Percentiles rank a stretch among this genome's conserved stretches.
Evolutionary conservation across 2,329 filamentous ascomycete genomes (phyloP).

Genomic region (Curvularia hawaiiensis): DNA sequence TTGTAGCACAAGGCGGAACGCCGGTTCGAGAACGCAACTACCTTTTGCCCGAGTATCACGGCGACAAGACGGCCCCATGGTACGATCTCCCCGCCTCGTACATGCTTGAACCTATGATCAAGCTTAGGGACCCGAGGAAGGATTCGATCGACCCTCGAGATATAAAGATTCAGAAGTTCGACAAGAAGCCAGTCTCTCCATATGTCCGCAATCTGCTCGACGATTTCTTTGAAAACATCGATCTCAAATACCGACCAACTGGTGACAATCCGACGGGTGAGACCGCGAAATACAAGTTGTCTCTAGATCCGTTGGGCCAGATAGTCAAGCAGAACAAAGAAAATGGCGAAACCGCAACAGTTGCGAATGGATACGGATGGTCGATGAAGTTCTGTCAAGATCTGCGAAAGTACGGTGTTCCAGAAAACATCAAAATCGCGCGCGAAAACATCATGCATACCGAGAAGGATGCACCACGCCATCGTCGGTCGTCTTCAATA

Average conservation of each 20-base stretch:
- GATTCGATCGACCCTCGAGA: slow-evolving; percentile 73
- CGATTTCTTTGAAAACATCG: slow-evolving; percentile 68
- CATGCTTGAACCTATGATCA: slow-evolving; percentile 78
- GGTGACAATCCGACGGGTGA: slow-evolving; percentile 45
- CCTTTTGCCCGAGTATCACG: slow-evolving; percentile 76
- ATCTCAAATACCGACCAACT: slow-evolving; percentile 55
- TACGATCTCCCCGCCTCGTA: slow-evolving; percentile 84
- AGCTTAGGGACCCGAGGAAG: slow-evolving; percentile 66
- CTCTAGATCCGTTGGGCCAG: slow-evolving; percentile 76
- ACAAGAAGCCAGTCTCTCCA: slow-evolving; percentile 67
- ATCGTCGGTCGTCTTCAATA: slow-evolving; percentile 24
- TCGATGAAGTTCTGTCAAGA: slow-evolving; percentile 78
- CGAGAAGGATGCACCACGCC: slow-evolving; percentile 22
- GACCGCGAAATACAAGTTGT: slow-evolving; percentile 52
- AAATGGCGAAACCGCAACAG: slow-evolving; percentile 67
- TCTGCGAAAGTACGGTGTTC: slow-evolving; percentile 63
- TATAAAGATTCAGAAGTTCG: slow-evolving; percentile 66
- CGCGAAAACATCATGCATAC: slow-evolving; percentile 28
- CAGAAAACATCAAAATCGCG: slow-evolving; percentile 28
- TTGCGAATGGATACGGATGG: slow-evolving; percentile 88
- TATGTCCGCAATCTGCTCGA: slow-evolving; percentile 73
- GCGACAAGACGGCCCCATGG: slow-evolving; percentile 74
- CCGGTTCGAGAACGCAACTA: slow-evolving; percentile 63
- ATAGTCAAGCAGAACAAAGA: slow-evolving; percentile 66
- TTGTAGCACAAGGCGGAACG: slow-evolving; percentile 35